phyloP scores from a whole-genome alignment of 2,329 filamentous ascomycete genomes.

The Davidsoniella australis region DNA sequence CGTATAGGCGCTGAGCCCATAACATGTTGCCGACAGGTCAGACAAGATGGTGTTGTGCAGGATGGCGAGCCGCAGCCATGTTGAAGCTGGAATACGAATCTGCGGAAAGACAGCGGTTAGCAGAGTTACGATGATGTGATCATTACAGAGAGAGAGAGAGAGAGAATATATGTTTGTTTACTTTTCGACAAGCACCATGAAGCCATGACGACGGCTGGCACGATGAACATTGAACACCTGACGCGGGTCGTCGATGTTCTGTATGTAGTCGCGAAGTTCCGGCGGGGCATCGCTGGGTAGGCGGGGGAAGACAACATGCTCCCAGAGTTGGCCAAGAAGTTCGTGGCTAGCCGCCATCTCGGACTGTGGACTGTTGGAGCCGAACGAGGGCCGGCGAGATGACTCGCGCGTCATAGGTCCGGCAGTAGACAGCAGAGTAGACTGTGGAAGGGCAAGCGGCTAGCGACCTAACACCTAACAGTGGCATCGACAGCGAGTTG shows the following conservation, averaged over 20 bases:
- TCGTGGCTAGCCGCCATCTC: slow-evolving; percentile 24
- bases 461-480: too few species aligned
- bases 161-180: slow-evolving; percentile 22
- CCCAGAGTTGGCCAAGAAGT: slow-evolving; percentile 42
- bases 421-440: too few species aligned
- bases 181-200: slow-evolving; percentile 52
- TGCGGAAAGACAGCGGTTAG: slow-evolving; percentile 20
- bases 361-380: neutral
- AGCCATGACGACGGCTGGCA: slow-evolving; percentile 42
- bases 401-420: slow-evolving; percentile 11
- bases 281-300: slow-evolving; percentile 43
- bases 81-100: slow-evolving; percentile 67
- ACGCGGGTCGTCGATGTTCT: slow-evolving; percentile 43
- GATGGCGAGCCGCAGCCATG: slow-evolving; percentile 54
- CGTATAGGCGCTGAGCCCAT: slow-evolving; percentile 52
- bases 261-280: slow-evolving; percentile 36
- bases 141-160: neutral
- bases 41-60: slow-evolving; percentile 64
- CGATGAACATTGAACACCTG: slow-evolving; percentile 43
- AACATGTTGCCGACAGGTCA: slow-evolving; percentile 55
- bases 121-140: slow-evolving; percentile 10
- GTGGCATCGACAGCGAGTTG: too few species aligned
- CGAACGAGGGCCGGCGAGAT: slow-evolving; percentile 6
- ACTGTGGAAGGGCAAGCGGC: too few species aligned
- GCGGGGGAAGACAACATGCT: slow-evolving; percentile 39